Base-by-base conservation (phyloP, 345 rosid genomes). In the Pseudoturritis turrita region DNA sequence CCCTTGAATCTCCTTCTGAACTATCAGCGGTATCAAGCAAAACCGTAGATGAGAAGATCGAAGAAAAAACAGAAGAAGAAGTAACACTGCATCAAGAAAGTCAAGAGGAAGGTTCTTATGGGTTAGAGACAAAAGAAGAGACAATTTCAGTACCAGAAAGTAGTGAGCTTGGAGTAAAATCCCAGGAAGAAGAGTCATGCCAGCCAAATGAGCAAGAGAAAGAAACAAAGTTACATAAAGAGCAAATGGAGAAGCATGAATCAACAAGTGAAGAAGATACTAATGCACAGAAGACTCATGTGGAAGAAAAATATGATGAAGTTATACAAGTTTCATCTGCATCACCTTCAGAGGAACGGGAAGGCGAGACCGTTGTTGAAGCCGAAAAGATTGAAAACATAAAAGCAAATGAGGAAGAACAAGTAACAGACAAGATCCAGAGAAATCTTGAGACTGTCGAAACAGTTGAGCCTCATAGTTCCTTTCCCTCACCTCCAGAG, bases 21-120 rank as follows among this genome's bases (percentile, higher is more conserved):
- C 62, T 71, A 41, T 65, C 25, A 3, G 66, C 67, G 46, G 73
- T 71, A 76, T 65, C 46, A 44, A 74, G 36, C 28, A 15, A 13
- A 74, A 40, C 46, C 7, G 33, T 22, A 41, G 56, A 57, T 31
- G 72, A 77, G 37, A 71, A 37, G 26, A 36, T 39, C n/a, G 7
- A 46, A 57, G 72, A 70, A 12, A 37, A 26, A 49, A 2, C 31
- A 65, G 19, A 10, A 39, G 79, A 65, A 56, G 75, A 43, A 56
- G 40, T 10, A 21, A 36, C 13, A 26, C 49, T 19, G 26, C 37
- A 54, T 17, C 64, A 62, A 61, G 61, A 67, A 41, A 21, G 39
- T 58, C 47, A 43, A 60, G 73, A 60, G 17, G 58, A 62, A 41
- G 63, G 21, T 58, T 58, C 45, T 1, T 1, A 31, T 55, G 60